These are phyloP conservation scores for Fragosphaeria purpurea DNA, from an alignment of 2,329 filamentous ascomycete genomes.

Conservation along the genomic window DNA sequence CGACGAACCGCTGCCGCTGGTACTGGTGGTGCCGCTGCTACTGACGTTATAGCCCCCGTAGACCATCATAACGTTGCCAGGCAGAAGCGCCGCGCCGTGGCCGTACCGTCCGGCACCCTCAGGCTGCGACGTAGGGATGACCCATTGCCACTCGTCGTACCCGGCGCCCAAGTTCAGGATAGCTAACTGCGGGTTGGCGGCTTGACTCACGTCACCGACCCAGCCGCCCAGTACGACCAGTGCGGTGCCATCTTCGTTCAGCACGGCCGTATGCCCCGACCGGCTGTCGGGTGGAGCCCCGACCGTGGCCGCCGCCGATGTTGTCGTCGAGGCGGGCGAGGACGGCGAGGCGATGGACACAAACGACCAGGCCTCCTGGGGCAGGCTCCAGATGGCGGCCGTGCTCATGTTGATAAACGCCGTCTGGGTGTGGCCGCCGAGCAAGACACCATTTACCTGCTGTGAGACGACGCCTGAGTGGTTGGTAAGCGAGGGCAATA, in stretches of 20 bases:
- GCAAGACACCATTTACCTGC: slow-evolving; percentile 66
- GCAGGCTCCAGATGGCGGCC: slow-evolving; percentile 75
- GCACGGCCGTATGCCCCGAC: slow-evolving; percentile 78
- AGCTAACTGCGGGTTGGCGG: slow-evolving; percentile 73
- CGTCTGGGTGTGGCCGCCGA: slow-evolving; percentile 73
- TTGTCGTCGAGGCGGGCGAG: neutral
- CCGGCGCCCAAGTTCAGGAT: slow-evolving; percentile 65
- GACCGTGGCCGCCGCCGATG: slow-evolving; percentile 36
- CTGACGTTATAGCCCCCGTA: slow-evolving; percentile 50
- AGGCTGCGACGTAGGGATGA: slow-evolving; percentile 44
- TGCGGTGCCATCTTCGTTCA: slow-evolving; percentile 68
- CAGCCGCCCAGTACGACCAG: slow-evolving; percentile 81
- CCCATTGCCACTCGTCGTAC: slow-evolving; percentile 68
- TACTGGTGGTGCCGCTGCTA: too few relatives aligned
- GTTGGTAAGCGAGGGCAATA: slow-evolving; percentile 61
- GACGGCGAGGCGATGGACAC: slow-evolving; percentile 45
- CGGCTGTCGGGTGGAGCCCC: slow-evolving; percentile 52
- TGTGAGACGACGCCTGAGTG: slow-evolving; percentile 52
- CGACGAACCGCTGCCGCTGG: neutral
- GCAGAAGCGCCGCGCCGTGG: slow-evolving; percentile 52
- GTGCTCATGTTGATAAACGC: slow-evolving; percentile 95
- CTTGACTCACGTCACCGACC: slow-evolving; percentile 69
- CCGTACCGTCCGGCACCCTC: slow-evolving; percentile 44
- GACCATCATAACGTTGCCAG: slow-evolving; percentile 59
- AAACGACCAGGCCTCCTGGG: slow-evolving; percentile 80